Conservation (phyloP, 108 stramenopile species). For the Fistulifera solaris region DNA sequence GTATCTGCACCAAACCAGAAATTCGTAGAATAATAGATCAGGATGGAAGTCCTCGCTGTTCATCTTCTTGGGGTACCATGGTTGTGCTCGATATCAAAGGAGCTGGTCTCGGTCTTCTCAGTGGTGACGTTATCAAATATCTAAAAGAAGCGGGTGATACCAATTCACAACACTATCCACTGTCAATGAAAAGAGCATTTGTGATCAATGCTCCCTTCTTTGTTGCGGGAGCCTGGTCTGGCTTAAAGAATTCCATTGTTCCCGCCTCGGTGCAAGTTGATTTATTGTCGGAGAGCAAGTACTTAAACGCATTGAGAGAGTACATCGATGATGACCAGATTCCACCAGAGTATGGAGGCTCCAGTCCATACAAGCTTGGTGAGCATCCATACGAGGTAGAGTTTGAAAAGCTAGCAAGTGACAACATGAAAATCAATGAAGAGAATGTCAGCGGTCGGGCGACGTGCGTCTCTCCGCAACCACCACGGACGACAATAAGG, state of each 20-base stretch:
- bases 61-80: slow-evolving; percentile 29
- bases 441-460: not conserved
- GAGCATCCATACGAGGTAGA: slow-evolving; percentile 44
- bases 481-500: no score
- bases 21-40: slow-evolving; percentile 3
- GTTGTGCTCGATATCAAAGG: slow-evolving; percentile 60
- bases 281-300: slow-evolving; percentile 23
- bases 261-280: slow-evolving; percentile 48
- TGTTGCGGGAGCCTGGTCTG: slow-evolving; percentile 32
- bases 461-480: not conserved
- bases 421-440: not conserved
- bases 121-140: slow-evolving; percentile 47
- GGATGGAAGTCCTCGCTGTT: slow-evolving; percentile 4
- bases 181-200: slow-evolving; percentile 33
- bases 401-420: slow-evolving; percentile 9
- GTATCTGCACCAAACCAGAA: slow-evolving; percentile 13
- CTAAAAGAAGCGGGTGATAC: slow-evolving; percentile 44
- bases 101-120: slow-evolving; percentile 25
- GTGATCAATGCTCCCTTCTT: slow-evolving; percentile 47
- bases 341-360: slow-evolving; percentile 48
- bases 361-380: slow-evolving; percentile 33
- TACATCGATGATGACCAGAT: slow-evolving; percentile 57
- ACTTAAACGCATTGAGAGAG: slow-evolving; percentile 29
- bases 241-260: slow-evolving; percentile 26
- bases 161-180: slow-evolving; percentile 45